Evolutionary conservation across 352 stramenopile genomes (phyloP).

Genomic region (Pythium aquatile): DNA sequence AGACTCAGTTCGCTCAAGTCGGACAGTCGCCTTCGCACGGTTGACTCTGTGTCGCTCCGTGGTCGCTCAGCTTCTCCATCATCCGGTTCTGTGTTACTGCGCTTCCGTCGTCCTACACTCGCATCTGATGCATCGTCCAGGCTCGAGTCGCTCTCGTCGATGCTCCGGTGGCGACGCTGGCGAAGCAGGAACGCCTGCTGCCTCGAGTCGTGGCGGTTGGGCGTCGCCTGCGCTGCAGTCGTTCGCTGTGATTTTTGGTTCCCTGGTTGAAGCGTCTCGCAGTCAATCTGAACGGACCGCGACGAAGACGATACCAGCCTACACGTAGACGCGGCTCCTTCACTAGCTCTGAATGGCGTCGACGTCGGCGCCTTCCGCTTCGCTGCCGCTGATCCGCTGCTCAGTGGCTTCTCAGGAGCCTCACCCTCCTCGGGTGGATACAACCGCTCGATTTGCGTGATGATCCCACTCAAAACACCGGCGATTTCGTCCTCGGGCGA

Average conservation of each 20-base stretch:
- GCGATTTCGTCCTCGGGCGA: slow-evolving; percentile 21
- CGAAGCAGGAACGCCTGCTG: slow-evolving; percentile 34
- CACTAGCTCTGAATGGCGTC: neutral
- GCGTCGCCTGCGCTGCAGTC: slow-evolving; percentile 24
- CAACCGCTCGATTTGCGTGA: slow-evolving; percentile 18
- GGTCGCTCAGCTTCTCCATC: neutral
- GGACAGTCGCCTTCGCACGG: slow-evolving; percentile 21
- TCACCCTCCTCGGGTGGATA: neutral
- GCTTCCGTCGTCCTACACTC: slow-evolving; percentile 53
- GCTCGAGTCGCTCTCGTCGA: slow-evolving; percentile 64
- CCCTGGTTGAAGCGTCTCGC: neutral
- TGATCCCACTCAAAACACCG: slow-evolving; percentile 20
- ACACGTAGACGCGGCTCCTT: neutral
- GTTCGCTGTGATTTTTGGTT: slow-evolving; percentile 22
- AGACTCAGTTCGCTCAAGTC: slow-evolving; percentile 30
- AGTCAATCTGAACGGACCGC: slow-evolving; percentile 38
- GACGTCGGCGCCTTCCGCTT: slow-evolving; percentile 24
- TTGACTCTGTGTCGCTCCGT: neutral
- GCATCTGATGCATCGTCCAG: slow-evolving; percentile 52
- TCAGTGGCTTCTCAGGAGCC: neutral
- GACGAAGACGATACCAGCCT: neutral
- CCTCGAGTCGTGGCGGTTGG: slow-evolving; percentile 16
- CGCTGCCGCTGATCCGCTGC: slow-evolving; percentile 7
- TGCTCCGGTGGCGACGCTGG: slow-evolving; percentile 40
- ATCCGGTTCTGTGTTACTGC: slow-evolving; percentile 52